Evolutionary conservation across 495 filamentous ascomycete species (phyloP).

Genomic region (Neurospora tetrasperma): DNA sequence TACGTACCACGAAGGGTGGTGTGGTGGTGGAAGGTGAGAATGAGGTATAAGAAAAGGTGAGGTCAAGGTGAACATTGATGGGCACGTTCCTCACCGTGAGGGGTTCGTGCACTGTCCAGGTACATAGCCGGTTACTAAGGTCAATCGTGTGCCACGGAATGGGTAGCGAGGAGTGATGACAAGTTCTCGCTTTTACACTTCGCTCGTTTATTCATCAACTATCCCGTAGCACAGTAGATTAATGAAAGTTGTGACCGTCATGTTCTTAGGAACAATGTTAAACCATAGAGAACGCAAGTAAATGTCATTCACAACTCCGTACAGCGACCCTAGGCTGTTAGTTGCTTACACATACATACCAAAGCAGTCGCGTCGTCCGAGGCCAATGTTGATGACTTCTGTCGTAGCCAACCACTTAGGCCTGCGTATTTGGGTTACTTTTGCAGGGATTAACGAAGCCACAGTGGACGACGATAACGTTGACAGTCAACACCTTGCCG

Average conservation of each 20-base stretch:
- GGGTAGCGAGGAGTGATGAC: not conserved
- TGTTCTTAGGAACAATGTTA: not conserved
- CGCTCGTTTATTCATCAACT: not conserved
- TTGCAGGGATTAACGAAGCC: not conserved
- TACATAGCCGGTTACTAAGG: not conserved
- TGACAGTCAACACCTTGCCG: not conserved
- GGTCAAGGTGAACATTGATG: not conserved
- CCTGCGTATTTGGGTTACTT: not conserved
- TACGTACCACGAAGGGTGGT: not conserved
- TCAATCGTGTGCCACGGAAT: not conserved
- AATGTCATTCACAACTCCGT: not conserved
- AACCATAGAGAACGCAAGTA: not conserved
- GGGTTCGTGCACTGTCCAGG: not conserved
- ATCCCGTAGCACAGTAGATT: not conserved
- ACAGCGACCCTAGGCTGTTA: not conserved
- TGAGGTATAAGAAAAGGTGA: not conserved
- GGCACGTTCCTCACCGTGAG: not conserved
- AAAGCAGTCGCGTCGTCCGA: not conserved
- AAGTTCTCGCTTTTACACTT: not conserved
- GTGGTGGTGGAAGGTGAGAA: not conserved
- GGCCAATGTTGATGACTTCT: not conserved
- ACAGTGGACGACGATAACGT: not conserved
- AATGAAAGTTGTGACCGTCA: not conserved
- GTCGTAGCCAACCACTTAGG: not conserved
- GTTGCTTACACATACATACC: not conserved